Evolutionary conservation across 2,329 filamentous ascomycete species (phyloP).

Genomic region (Lithohypha guttulata): DNA sequence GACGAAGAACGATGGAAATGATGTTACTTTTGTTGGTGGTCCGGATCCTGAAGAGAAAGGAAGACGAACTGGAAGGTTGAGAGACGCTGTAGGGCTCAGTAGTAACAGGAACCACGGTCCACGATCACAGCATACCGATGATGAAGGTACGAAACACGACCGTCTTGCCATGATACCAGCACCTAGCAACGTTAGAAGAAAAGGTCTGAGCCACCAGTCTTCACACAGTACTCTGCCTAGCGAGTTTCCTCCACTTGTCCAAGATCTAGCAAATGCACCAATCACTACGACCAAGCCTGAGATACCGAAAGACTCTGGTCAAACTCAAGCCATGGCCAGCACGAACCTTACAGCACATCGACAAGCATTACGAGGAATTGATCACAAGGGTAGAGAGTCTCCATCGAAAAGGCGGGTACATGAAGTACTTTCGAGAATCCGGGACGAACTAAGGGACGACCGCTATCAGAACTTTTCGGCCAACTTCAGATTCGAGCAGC

Average conservation of each 20-base stretch:
- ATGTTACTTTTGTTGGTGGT: background rate
- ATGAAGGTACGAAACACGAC: slow-evolving; percentile 1
- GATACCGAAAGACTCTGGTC: background rate
- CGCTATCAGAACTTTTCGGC: slow-evolving; percentile 17
- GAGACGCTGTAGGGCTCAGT: slow-evolving; percentile 12
- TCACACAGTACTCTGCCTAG: background rate
- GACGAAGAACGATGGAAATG: slow-evolving; percentile 22
- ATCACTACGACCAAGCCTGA: background rate
- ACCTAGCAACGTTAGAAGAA: no score
- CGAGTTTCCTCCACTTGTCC: background rate
- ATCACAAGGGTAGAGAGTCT: slow-evolving; percentile 13
- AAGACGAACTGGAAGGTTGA: slow-evolving; percentile 8
- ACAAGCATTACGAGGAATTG: slow-evolving; percentile 13
- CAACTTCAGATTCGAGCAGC: slow-evolving; percentile 14
- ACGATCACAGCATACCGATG: background rate
- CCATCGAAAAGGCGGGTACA: slow-evolving; percentile 16
- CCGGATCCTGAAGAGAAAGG: slow-evolving; percentile 3
- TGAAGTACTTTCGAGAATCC: slow-evolving; percentile 15
- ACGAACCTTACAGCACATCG: slow-evolving; percentile 8
- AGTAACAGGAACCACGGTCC: background rate
- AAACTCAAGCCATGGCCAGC: background rate
- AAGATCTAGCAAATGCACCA: slow-evolving; percentile 3
- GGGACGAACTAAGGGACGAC: slow-evolving; percentile 16
- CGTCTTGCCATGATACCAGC: background rate
- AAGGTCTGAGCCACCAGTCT: background rate